phyloP scores from a whole-genome alignment of 352 stramenopile species.

The Phytophthora pinifolia region DNA sequence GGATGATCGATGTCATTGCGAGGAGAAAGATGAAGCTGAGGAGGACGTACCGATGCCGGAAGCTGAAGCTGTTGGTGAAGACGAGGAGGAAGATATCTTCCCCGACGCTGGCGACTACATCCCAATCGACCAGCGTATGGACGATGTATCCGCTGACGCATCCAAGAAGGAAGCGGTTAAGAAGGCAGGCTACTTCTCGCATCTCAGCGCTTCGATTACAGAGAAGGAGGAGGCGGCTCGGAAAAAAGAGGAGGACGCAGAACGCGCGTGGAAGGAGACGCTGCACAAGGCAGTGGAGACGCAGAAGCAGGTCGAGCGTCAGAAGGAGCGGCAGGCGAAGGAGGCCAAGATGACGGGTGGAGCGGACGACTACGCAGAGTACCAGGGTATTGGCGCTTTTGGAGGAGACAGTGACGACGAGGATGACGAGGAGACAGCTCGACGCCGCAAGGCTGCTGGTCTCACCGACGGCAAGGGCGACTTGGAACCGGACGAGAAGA shows the following conservation, averaged over 20 bases:
- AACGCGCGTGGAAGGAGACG: slow-evolving; percentile 59
- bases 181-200: slow-evolving; percentile 56
- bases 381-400: slow-evolving; percentile 38
- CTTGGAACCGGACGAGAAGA: slow-evolving; percentile 31
- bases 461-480: slow-evolving; percentile 25
- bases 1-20: slow-evolving; percentile 9
- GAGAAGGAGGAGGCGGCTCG: slow-evolving; percentile 46
- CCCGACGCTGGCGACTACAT: slow-evolving; percentile 71
- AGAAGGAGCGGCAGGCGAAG: slow-evolving; percentile 41
- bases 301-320: slow-evolving; percentile 42
- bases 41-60: slow-evolving; percentile 7
- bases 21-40: slow-evolving; percentile 2
- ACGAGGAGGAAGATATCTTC: slow-evolving; percentile 78
- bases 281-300: slow-evolving; percentile 55
- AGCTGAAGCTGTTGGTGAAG: slow-evolving; percentile 22
- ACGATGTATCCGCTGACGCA: slow-evolving; percentile 13
- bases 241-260: slow-evolving; percentile 43
- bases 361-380: slow-evolving; percentile 66
- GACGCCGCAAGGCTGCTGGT: slow-evolving; percentile 32
- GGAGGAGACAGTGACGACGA: slow-evolving; percentile 69
- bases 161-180: slow-evolving; percentile 22
- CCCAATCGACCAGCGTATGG: slow-evolving; percentile 50
- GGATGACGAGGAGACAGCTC: slow-evolving; percentile 38
- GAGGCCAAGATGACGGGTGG: slow-evolving; percentile 36
- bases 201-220: slow-evolving; percentile 69